Percentiles rank a stretch among this genome's conserved stretches.
phyloP scores from a whole-genome alignment of 495 filamentous ascomycete species.

The Penicillium salamii region DNA sequence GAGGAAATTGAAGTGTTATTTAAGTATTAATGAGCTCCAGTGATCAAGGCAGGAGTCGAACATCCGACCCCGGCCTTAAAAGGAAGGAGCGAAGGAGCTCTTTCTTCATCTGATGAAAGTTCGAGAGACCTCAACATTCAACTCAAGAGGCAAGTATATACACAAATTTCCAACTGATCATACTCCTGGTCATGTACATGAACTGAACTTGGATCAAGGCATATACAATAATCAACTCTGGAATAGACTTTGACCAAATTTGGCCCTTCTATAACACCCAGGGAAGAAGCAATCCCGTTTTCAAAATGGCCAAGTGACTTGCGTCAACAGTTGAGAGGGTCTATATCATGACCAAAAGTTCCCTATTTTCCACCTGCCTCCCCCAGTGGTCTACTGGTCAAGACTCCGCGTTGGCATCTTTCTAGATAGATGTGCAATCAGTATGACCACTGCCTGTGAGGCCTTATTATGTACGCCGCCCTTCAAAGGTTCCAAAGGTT shows the following conservation, averaged over 20 bases:
- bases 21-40: too few relatives aligned
- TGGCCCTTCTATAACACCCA: not conserved
- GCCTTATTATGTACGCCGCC: too few relatives aligned
- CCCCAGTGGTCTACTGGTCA: too few relatives aligned
- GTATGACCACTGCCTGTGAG: too few relatives aligned
- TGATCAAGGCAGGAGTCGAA: not conserved
- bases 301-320: not conserved
- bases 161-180: not conserved
- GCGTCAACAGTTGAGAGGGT: not conserved
- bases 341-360: too few relatives aligned
- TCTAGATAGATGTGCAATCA: too few relatives aligned
- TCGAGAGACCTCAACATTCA: not conserved
- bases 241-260: not conserved
- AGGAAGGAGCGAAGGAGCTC: not conserved
- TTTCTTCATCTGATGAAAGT: not conserved
- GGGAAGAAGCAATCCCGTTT: not conserved
- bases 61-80: not conserved
- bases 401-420: too few relatives aligned
- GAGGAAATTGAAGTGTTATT: too few relatives aligned
- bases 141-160: not conserved
- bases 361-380: too few relatives aligned
- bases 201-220: not conserved
- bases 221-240: not conserved
- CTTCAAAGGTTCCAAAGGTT: too few relatives aligned
- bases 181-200: not conserved